These are phyloP conservation scores for Cetraspora pellucida DNA, from an alignment of 192 early-diverging fungal genomes.

Conservation along the genomic window DNA sequence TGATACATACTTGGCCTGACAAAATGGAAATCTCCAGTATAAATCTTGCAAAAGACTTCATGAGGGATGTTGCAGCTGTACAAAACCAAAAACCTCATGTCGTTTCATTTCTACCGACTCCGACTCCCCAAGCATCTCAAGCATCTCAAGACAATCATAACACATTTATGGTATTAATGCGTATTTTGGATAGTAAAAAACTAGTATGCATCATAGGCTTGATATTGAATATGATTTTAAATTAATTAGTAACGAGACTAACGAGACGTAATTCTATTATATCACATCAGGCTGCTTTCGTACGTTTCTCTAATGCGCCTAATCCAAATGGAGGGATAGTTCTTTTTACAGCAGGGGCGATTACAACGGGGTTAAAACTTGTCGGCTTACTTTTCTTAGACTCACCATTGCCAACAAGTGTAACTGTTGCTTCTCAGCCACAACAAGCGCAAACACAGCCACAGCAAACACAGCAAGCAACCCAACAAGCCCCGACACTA, in stretches of 20 bases:
- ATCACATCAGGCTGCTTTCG: neutral
- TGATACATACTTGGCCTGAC: slow-evolving; percentile 1
- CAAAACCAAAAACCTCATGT: neutral
- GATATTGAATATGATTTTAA: neutral
- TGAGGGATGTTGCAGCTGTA: neutral
- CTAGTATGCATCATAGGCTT: neutral
- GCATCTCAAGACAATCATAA: neutral
- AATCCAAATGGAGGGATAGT: slow-evolving; percentile 19
- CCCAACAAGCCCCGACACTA: neutral
- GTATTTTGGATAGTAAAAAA: slow-evolving; percentile 5
- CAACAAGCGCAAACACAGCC: neutral
- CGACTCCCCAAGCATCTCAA: neutral
- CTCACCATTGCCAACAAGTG: slow-evolving; percentile 10
- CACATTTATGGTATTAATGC: slow-evolving; percentile 2
- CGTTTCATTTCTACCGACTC: slow-evolving; percentile 3
- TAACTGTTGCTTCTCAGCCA: neutral
- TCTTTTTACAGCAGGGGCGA: neutral
- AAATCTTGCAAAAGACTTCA: neutral
- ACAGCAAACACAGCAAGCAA: neutral
- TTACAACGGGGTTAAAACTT: neutral
- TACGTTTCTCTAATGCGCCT: slow-evolving; percentile 12
- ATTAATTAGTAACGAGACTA: neutral
- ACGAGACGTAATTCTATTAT: neutral
- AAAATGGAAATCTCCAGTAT: slow-evolving; percentile 10
- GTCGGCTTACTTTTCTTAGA: slow-evolving; percentile 6